These are phyloP conservation scores for Capsella rubella DNA, from an alignment of 441 rosid genomes.

Conservation along the genomic window DNA sequence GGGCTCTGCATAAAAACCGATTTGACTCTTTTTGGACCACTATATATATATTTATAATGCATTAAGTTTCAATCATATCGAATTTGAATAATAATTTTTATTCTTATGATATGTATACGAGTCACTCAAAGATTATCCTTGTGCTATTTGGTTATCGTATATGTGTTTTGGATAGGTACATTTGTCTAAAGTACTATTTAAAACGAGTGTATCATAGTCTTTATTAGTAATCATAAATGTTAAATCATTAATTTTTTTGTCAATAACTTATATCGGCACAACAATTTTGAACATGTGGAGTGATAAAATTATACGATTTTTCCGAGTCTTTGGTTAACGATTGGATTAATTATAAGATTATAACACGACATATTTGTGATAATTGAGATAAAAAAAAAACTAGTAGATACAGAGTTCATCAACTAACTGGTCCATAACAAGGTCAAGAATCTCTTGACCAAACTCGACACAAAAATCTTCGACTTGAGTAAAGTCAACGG, in stretches of 20 bases:
- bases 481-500: conserved; percentile 44
- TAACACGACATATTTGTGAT: conserved; percentile 16
- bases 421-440: conserved; percentile 54
- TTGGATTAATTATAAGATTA: conserved; percentile 17
- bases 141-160: conserved; percentile 1
- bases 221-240: background rate
- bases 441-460: conserved; percentile 63
- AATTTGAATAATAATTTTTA: conserved; percentile 3
- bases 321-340: conserved; percentile 10
- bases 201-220: background rate
- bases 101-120: background rate
- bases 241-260: background rate
- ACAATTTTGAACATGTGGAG: background rate
- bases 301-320: background rate
- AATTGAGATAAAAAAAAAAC: background rate
- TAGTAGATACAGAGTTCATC: conserved; percentile 55
- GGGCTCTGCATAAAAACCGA: conserved; percentile 21
- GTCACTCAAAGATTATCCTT: conserved; percentile 16
- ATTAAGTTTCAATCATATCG: conserved; percentile 10
- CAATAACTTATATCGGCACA: background rate
- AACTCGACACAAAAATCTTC: conserved; percentile 60
- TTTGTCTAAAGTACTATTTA: background rate
- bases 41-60: background rate
- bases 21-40: conserved; percentile 30
- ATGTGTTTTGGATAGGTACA: conserved; percentile 8